These are phyloP conservation scores for Ampelocalamus luodianensis DNA, from an alignment of 176 grass and related monocot genomes.

Conservation along the genomic window DNA sequence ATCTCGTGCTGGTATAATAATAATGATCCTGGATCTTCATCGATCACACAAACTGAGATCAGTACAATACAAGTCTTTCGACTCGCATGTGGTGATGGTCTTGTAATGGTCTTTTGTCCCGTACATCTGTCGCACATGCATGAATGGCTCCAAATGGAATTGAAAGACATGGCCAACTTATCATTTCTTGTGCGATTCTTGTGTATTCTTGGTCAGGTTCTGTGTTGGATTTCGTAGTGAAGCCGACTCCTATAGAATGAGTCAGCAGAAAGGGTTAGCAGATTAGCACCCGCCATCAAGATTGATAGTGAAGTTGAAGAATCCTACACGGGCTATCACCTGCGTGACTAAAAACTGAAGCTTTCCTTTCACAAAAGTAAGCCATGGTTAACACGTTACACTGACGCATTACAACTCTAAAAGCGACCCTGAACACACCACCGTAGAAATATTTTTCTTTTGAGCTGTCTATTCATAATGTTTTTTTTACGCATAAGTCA, in stretches of 20 bases:
- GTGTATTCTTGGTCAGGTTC: neutral
- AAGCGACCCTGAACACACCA: neutral
- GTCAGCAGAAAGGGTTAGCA: neutral
- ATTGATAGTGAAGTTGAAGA: constrained; percentile 25
- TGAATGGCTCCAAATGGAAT: constrained; percentile 27
- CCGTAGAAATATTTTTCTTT: neutral
- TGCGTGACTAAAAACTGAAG: neutral
- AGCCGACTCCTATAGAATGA: neutral
- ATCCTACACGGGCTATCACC: neutral
- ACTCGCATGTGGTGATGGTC: neutral
- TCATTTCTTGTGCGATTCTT: neutral
- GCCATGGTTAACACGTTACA: constrained; percentile 10
- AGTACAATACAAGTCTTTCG: neutral
- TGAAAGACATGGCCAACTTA: constrained; percentile 23
- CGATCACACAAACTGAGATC: neutral
- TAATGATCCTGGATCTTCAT: constrained; percentile 2
- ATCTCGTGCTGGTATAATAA: neutral
- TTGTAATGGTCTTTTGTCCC: neutral
- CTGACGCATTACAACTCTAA: neutral
- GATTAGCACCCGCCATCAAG: neutral
- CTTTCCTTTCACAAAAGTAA: constrained; percentile 36
- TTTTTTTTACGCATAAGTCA: too few species aligned
- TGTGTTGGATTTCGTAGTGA: constrained; percentile 17
- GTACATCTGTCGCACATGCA: neutral
- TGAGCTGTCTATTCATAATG: too few species aligned